Conservation (phyloP, 257 asterid species). For the Penstemon eatonii region DNA sequence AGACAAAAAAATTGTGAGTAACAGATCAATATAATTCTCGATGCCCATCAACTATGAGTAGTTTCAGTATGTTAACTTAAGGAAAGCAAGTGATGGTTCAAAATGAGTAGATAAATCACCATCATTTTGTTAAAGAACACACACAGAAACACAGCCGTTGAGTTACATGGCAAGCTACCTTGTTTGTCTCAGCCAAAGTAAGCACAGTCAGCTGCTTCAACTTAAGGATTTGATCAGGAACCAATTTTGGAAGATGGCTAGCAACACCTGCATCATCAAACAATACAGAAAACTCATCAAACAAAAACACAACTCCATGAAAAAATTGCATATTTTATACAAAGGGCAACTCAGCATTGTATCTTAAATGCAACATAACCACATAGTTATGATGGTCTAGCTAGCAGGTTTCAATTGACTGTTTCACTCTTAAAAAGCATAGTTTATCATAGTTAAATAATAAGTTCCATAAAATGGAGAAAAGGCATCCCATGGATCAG, state of each 20-base stretch:
- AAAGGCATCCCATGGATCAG: not conserved
- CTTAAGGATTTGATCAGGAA: conserved; percentile 85
- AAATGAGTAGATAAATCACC: conserved; percentile 1
- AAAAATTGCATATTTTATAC: conserved; percentile 4
- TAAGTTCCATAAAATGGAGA: not conserved
- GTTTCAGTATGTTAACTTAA: conserved; percentile 8
- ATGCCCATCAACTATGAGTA: conserved; percentile 8
- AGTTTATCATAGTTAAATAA: not conserved
- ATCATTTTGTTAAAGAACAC: conserved; percentile 1
- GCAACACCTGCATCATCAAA: conserved; percentile 52
- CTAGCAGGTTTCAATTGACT: conserved; percentile 2
- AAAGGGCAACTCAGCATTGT: conserved; percentile 15
- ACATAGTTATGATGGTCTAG: not conserved
- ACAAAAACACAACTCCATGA: conserved; percentile 5
- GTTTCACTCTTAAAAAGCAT: conserved; percentile 10
- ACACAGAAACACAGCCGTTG: not conserved
- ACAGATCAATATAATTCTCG: not conserved
- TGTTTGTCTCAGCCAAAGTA: conserved; percentile 83
- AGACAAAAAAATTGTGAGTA: conserved; percentile 13
- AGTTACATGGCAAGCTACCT: conserved; percentile 47
- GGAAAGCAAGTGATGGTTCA: conserved; percentile 6
- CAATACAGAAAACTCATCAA: conserved; percentile 18
- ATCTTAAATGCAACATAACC: conserved; percentile 16
- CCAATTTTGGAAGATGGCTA: conserved; percentile 63
- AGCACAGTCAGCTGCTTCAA: conserved; percentile 96